Conservation (phyloP, 176 grass and related monocot genomes). For the Secale cereale region DNA sequence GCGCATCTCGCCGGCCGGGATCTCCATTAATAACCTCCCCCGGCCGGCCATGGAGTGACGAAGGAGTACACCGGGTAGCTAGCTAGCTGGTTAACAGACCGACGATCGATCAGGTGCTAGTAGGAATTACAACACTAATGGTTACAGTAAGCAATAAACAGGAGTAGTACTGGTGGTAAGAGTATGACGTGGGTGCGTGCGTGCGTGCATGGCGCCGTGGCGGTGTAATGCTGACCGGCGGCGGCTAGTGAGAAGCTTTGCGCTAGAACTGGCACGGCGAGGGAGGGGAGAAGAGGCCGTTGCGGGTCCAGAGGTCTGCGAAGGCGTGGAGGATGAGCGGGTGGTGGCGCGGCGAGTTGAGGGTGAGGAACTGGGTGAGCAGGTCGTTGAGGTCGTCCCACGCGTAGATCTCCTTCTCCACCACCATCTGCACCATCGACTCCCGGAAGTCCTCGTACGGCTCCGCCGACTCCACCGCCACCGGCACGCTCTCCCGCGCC, state of each 20-base stretch:
- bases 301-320: constrained; percentile 84
- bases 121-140: background rate
- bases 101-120: background rate
- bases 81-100: background rate
- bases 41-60: background rate
- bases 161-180: background rate
- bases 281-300: constrained; percentile 61
- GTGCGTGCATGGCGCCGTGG: constrained; percentile 13
- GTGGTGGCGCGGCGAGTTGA: constrained; percentile 89
- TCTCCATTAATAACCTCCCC: constrained; percentile 28
- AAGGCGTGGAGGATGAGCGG: constrained; percentile 96
- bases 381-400: constrained; percentile 99
- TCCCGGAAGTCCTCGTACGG: constrained; percentile 95
- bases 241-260: background rate
- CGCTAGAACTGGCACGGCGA: constrained; percentile 64
- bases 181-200: background rate
- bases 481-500: constrained; percentile 72
- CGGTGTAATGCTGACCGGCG: background rate
- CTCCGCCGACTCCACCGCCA: constrained; percentile 82
- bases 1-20: constrained; percentile 29
- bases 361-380: constrained; percentile 87
- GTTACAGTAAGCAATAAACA: constrained; percentile 1
- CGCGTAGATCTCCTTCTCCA: constrained; percentile 99
- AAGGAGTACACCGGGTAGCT: background rate
- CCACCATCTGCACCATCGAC: constrained; percentile 98